These are phyloP conservation scores for Achaetomium macrosporum DNA, from an alignment of 2,329 filamentous ascomycete genomes.

Conservation along the genomic window DNA sequence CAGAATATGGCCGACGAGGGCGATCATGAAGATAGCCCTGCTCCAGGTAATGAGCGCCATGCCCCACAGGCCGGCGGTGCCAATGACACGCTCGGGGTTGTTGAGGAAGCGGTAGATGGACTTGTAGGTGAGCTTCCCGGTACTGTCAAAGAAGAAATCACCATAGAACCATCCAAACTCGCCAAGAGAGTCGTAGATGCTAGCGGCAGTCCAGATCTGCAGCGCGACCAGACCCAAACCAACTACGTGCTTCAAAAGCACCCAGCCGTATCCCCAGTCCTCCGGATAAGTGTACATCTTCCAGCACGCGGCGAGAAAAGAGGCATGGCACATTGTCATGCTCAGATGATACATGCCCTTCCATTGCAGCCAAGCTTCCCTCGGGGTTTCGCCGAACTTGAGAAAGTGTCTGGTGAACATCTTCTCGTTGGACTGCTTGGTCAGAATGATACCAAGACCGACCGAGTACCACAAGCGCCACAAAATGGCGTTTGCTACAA, in stretches of 20 bases:
- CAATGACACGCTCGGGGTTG: conserved; percentile 91
- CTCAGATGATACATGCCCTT: conserved; percentile 92
- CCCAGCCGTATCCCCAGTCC: conserved; percentile 83
- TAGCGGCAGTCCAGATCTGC: conserved; percentile 87
- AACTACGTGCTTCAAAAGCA: conserved; percentile 79
- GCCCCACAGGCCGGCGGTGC: conserved; percentile 92
- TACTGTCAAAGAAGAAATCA: conserved; percentile 94
- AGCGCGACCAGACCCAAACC: conserved; percentile 75
- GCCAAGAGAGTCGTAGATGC: conserved; percentile 90
- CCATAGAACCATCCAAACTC: conserved; percentile 99
- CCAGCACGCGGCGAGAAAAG: conserved; percentile 86
- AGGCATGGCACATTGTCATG: conserved; percentile 82
- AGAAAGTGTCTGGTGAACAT: conserved; percentile 96
- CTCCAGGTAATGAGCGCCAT: conserved; percentile 91
- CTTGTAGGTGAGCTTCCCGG: conserved; percentile 84
- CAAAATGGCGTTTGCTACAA: conserved; percentile 70
- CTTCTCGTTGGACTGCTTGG: conserved; percentile 82
- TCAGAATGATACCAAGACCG: conserved; percentile 79
- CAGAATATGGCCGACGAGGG: conserved; percentile 76
- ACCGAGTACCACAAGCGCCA: conserved; percentile 92
- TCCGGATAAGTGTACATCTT: conserved; percentile 89
- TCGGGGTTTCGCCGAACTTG: conserved; percentile 85
- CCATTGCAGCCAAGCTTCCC: conserved; percentile 97
- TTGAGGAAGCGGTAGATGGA: conserved; percentile 98
- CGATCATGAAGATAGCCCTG: conserved; percentile 77